Conservation (phyloP, 495 filamentous ascomycete genomes). For the Barbatosphaeria neglecta region DNA sequence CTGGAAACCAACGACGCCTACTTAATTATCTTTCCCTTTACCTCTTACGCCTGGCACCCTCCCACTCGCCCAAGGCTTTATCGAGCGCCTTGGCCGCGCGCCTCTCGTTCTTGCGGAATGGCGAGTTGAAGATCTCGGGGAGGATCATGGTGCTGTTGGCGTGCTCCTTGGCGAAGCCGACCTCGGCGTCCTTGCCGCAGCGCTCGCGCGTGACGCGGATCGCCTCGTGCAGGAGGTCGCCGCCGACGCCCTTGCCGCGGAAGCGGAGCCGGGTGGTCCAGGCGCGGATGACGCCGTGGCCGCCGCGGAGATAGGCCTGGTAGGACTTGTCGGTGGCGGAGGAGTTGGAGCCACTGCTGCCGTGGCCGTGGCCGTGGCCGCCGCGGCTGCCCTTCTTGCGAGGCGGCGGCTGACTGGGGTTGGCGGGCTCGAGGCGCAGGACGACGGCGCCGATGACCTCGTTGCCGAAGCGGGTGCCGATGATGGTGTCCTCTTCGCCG, state of each 20-base stretch:
- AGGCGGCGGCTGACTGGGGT: not conserved
- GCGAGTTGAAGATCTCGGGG: conserved; percentile 46
- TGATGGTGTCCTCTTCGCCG: conserved; percentile 25
- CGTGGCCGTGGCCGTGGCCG: conserved; percentile 12
- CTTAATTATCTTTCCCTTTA: not conserved
- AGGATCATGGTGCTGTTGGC: conserved; percentile 53
- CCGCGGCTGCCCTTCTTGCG: conserved; percentile 12
- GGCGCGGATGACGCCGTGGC: conserved; percentile 49
- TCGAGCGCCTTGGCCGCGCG: conserved; percentile 40
- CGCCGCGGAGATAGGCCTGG: conserved; percentile 19
- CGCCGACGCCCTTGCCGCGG: conserved; percentile 55
- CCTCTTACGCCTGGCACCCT: conserved; percentile 25
- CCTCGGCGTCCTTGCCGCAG: conserved; percentile 42
- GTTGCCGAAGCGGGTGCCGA: conserved; percentile 27
- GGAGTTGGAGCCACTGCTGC: no score
- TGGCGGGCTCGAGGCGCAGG: conserved; percentile 24
- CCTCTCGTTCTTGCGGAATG: conserved; percentile 45
- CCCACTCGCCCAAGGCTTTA: conserved; percentile 31
- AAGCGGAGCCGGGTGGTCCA: conserved; percentile 64
- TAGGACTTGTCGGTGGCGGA: no score
- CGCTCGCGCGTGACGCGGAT: conserved; percentile 44
- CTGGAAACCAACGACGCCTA: not conserved
- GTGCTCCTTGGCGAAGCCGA: conserved; percentile 58
- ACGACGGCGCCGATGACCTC: conserved; percentile 32
- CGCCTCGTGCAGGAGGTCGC: conserved; percentile 54